Percentiles rank a stretch among this genome's conserved stretches.
phyloP scores from a whole-genome alignment of 495 filamentous ascomycete genomes.

The Xylaria curta region DNA sequence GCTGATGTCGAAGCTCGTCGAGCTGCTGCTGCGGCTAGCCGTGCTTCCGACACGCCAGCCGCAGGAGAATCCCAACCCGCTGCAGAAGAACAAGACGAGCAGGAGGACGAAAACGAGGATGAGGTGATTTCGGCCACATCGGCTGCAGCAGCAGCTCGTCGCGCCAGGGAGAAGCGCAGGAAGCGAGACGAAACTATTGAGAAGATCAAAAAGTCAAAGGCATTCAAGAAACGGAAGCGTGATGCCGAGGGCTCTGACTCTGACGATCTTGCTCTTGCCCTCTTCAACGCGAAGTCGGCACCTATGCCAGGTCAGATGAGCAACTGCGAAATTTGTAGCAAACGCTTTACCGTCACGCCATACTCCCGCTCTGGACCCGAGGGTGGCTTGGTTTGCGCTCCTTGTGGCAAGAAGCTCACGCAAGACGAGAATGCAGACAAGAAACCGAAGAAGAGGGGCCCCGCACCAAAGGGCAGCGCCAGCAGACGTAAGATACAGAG shows the following conservation, averaged over 20 bases:
- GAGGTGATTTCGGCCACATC: background rate
- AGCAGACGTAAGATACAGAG: conserved; percentile 75
- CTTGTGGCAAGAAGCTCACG: conserved; percentile 80
- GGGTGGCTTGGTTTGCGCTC: conserved; percentile 82
- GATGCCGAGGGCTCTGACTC: conserved; percentile 53
- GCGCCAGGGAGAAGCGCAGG: conserved; percentile 51
- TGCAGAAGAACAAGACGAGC: conserved; percentile 11
- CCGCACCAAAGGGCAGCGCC: conserved; percentile 46
- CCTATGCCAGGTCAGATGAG: conserved; percentile 83
- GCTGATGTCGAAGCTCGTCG: conserved; percentile 62
- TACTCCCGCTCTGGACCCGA: conserved; percentile 84
- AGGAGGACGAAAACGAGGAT: conserved; percentile 33
- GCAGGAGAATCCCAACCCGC: conserved; percentile 26
- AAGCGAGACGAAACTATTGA: conserved; percentile 69
- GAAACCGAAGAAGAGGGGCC: conserved; percentile 56
- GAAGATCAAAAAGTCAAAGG: conserved; percentile 82
- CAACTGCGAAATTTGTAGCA: conserved; percentile 84
- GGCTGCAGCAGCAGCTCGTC: conserved; percentile 36
- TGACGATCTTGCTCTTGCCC: conserved; percentile 58
- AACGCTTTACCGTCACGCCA: conserved; percentile 91
- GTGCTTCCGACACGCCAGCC: conserved; percentile 26
- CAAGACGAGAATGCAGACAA: conserved; percentile 68
- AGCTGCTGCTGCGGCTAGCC: conserved; percentile 46
- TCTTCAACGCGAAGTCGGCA: conserved; percentile 66
- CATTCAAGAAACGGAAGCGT: conserved; percentile 70